A percentile compares a stretch with the other conserved stretches of the same genome.
These are phyloP conservation scores for Mollisiaceae sp. DNA, from an alignment of 2,329 filamentous ascomycete species.

Conservation along the genomic window DNA sequence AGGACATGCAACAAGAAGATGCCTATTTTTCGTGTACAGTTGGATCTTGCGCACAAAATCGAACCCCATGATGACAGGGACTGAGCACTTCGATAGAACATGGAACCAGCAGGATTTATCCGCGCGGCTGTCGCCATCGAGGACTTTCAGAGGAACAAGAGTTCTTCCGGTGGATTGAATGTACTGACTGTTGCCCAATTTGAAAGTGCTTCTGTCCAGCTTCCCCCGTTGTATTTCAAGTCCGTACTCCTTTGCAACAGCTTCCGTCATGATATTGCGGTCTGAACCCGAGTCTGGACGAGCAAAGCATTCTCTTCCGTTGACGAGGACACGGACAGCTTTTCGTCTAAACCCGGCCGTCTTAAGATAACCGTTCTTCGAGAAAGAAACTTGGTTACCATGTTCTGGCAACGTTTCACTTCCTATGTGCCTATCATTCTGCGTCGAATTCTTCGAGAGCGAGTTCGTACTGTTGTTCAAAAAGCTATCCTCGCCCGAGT, in stretches of 20 bases:
- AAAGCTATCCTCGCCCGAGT: no score
- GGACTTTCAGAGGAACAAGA: constrained; percentile 1
- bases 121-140: background rate
- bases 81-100: constrained; percentile 17
- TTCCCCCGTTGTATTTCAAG: constrained; percentile 1
- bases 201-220: constrained; percentile 1
- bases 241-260: constrained; percentile 17
- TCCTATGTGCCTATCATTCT: no score
- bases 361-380: background rate
- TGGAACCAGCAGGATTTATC: constrained; percentile 20
- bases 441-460: no score
- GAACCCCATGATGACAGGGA: constrained; percentile 21
- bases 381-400: no score
- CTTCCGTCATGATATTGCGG: constrained; percentile 17
- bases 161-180: constrained; percentile 17
- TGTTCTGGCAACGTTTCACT: no score
- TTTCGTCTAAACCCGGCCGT: constrained; percentile 13
- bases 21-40: constrained; percentile 17
- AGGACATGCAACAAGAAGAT: constrained; percentile 16
- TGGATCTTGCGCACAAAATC: constrained; percentile 16
- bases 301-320: constrained; percentile 9
- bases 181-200: constrained; percentile 7
- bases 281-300: constrained; percentile 24
- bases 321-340: constrained; percentile 12
- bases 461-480: no score